These are phyloP conservation scores for Solanum chiquidenum DNA, from an alignment of 257 asterid species.

Conservation along the genomic window DNA sequence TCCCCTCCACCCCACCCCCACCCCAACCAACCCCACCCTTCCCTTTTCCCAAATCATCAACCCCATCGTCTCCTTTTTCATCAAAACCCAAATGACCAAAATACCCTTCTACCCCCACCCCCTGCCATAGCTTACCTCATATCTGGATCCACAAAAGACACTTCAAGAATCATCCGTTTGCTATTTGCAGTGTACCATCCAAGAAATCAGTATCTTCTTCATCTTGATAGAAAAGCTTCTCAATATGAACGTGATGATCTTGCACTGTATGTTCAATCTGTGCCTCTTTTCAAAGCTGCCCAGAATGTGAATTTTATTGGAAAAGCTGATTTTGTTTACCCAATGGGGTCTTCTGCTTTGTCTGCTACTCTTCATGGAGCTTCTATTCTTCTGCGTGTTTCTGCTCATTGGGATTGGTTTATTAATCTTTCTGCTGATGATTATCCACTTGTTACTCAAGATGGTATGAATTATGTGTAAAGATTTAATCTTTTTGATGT, in stretches of 20 bases:
- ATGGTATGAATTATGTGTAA: conserved; percentile 36
- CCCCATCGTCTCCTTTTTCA: conserved; percentile 31
- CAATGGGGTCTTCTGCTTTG: conserved; percentile 55
- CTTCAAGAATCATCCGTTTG: conserved; percentile 51
- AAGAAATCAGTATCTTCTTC: conserved; percentile 56
- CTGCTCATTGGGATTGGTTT: conserved; percentile 85
- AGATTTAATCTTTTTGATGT: not conserved
- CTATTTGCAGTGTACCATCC: conserved; percentile 78
- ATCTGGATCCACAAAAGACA: conserved; percentile 62
- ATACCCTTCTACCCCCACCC: conserved; percentile 30
- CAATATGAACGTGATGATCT: conserved; percentile 58
- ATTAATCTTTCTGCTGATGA: conserved; percentile 58
- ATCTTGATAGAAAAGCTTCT: conserved; percentile 54
- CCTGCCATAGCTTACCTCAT: conserved; percentile 73
- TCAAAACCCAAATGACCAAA: conserved; percentile 8
- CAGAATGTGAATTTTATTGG: conserved; percentile 76
- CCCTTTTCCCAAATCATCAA: conserved; percentile 50
- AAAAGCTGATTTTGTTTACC: conserved; percentile 48
- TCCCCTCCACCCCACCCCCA: conserved; percentile 26
- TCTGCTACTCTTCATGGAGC: conserved; percentile 83
- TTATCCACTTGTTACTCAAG: conserved; percentile 88
- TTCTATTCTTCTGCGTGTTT: conserved; percentile 44
- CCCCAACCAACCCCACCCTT: conserved; percentile 39
- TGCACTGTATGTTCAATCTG: conserved; percentile 47
- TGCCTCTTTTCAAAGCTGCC: conserved; percentile 54